Evolutionary conservation across 2,329 filamentous ascomycete genomes (phyloP).

Genomic region (Ceratocystiopsis sp.): DNA sequence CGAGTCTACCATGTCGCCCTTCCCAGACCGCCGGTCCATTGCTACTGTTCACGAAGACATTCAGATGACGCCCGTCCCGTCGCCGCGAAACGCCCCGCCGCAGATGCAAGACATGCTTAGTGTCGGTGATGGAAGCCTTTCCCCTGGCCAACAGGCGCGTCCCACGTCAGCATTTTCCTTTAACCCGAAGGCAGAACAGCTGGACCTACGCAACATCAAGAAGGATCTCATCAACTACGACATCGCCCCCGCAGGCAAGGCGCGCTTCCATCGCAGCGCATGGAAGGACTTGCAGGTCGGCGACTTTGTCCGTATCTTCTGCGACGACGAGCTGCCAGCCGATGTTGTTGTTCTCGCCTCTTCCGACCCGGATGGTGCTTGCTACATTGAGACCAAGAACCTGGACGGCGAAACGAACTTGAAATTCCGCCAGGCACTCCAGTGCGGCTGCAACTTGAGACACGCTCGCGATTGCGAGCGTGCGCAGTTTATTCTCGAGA

Average conservation of each 20-base stretch:
- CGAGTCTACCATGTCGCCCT: slow-evolving; percentile 34
- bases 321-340: slow-evolving; percentile 86
- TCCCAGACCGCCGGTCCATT: slow-evolving; percentile 29
- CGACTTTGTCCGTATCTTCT: slow-evolving; percentile 92
- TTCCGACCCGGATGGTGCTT: slow-evolving; percentile 83
- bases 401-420: slow-evolving; percentile 95
- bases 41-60: slow-evolving; percentile 52
- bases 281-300: slow-evolving; percentile 96
- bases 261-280: slow-evolving; percentile 77
- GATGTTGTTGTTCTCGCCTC: slow-evolving; percentile 87
- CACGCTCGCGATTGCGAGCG: slow-evolving; percentile 88
- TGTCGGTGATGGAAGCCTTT: slow-evolving; percentile 18
- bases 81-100: slow-evolving; percentile 32
- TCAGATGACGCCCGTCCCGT: slow-evolving; percentile 90
- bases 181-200: slow-evolving; percentile 15
- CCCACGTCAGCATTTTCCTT: slow-evolving; percentile 18
- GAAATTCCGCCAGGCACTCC: slow-evolving; percentile 82
- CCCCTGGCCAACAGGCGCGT: slow-evolving; percentile 17
- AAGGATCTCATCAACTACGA: slow-evolving; percentile 55
- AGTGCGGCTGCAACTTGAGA: slow-evolving; percentile 64
- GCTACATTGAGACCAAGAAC: slow-evolving; percentile 97
- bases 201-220: slow-evolving; percentile 27
- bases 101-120: slow-evolving; percentile 18
- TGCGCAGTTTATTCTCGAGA: slow-evolving; percentile 74
- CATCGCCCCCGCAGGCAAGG: slow-evolving; percentile 46